Conservation (phyloP, 2,329 filamentous ascomycete species). For the Stachybotrys chlorohalonatus region DNA sequence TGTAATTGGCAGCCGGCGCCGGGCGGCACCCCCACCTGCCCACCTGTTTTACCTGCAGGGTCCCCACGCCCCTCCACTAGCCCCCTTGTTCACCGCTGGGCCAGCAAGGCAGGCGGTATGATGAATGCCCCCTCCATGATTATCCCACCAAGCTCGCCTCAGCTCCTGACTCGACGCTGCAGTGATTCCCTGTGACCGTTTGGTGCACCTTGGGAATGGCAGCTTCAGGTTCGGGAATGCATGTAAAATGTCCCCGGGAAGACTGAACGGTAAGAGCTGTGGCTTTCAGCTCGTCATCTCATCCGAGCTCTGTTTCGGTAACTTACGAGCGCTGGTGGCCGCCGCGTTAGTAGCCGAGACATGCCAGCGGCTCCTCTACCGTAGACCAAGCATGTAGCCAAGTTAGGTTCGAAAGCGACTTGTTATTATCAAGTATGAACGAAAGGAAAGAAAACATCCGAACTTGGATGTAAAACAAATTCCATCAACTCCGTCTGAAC, state of each 20-base stretch:
- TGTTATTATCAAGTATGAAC: too few species aligned
- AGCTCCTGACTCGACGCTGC: too few species aligned
- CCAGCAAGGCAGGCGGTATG: not conserved
- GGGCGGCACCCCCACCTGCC: not conserved
- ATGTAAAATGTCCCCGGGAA: too few species aligned
- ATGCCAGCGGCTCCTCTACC: too few species aligned
- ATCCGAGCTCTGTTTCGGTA: too few species aligned
- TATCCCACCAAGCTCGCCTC: not conserved
- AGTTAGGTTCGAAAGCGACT: too few species aligned
- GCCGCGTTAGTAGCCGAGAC: too few species aligned
- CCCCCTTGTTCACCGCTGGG: not conserved
- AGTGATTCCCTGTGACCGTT: not conserved
- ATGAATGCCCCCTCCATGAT: not conserved
- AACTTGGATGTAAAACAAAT: not conserved
- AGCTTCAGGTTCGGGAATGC: not conserved
- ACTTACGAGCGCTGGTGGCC: too few species aligned
- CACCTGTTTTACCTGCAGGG: not conserved
- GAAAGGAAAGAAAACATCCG: too few species aligned
- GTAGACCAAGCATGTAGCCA: too few species aligned
- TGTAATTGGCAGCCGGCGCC: not conserved
- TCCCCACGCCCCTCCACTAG: not conserved
- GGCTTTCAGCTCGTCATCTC: too few species aligned
- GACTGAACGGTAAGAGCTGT: too few species aligned
- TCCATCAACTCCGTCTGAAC: not conserved
- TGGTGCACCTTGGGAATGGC: not conserved